Conservation (phyloP, 2,329 filamentous ascomycete species). For the Laburnicola sp. region DNA sequence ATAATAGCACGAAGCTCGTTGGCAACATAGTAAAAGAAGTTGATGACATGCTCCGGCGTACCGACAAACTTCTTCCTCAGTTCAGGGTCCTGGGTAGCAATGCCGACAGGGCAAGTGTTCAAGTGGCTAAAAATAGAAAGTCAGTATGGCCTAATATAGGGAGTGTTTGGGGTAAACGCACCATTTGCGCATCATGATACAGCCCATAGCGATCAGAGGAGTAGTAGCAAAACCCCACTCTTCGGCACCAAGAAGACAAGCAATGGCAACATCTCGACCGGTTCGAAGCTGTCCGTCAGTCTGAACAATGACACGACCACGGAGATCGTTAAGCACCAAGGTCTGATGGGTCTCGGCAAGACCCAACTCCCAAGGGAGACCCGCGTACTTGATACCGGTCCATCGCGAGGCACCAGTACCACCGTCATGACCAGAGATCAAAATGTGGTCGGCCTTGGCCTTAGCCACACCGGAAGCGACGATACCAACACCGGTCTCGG, state of each 20-base stretch:
- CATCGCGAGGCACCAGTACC: slow-evolving; percentile 95
- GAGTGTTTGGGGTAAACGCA: background rate
- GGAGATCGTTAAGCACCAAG: slow-evolving; percentile 89
- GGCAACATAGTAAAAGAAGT: slow-evolving; percentile 97
- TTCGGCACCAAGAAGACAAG: slow-evolving; percentile 93
- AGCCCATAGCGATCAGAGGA: slow-evolving; percentile 94
- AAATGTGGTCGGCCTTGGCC: slow-evolving; percentile 93
- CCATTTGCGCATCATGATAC: slow-evolving; percentile 89
- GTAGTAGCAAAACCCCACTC: slow-evolving; percentile 97
- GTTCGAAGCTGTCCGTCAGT: slow-evolving; percentile 94
- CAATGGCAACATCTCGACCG: slow-evolving; percentile 90
- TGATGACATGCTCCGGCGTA: slow-evolving; percentile 94
- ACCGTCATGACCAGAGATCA: slow-evolving; percentile 96
- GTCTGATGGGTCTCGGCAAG: slow-evolving; percentile 97
- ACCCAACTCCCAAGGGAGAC: slow-evolving; percentile 94
- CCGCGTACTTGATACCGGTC: slow-evolving; percentile 98
- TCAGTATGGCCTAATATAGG: slow-evolving; percentile 10
- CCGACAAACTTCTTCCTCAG: slow-evolving; percentile 91
- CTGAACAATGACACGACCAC: slow-evolving; percentile 93
- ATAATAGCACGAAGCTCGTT: slow-evolving; percentile 97
- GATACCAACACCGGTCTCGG: slow-evolving; percentile 95
- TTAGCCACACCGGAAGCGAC: slow-evolving; percentile 97
- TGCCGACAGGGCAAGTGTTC: slow-evolving; percentile 89
- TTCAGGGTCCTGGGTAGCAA: slow-evolving; percentile 93
- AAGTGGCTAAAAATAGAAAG: slow-evolving; percentile 26